These are phyloP conservation scores for Cephalotrichum gorgonifer DNA, from an alignment of 2,329 filamentous ascomycete species.

Conservation along the genomic window DNA sequence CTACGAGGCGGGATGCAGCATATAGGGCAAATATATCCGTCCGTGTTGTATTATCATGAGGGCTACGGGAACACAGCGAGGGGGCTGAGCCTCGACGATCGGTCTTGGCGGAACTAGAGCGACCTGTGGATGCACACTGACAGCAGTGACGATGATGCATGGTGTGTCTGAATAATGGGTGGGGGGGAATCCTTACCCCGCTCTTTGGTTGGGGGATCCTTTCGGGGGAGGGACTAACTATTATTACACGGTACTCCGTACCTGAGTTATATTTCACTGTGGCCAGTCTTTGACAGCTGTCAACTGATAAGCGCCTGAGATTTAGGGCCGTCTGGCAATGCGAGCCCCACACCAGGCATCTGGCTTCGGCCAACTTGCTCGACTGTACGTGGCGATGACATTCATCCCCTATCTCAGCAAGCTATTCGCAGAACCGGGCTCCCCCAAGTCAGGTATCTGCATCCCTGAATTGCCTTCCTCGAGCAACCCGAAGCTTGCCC, in stretches of 20 bases:
- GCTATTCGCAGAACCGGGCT: not conserved
- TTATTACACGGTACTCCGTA: too few relatives aligned
- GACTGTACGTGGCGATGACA: not conserved
- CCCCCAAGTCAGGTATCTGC: not conserved
- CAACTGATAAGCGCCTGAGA: not conserved
- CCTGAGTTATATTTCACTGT: too few relatives aligned
- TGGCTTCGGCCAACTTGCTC: too few relatives aligned
- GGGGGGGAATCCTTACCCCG: not conserved
- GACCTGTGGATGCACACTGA: not conserved
- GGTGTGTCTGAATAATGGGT: not conserved
- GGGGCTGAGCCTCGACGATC: not conserved
- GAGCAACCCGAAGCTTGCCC: not conserved
- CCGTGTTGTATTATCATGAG: not conserved
- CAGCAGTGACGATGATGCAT: not conserved
- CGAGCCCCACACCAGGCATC: not conserved
- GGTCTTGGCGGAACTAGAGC: not conserved
- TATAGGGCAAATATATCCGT: not conserved
- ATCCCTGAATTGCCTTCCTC: not conserved
- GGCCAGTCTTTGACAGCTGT: not conserved
- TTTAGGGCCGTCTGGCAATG: not conserved
- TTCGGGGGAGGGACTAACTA: too few relatives aligned
- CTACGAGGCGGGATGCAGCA: constrained; percentile 1
- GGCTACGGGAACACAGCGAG: not conserved
- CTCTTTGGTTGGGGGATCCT: not conserved
- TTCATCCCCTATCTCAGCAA: not conserved